A percentile compares a stretch with the other conserved stretches of the same genome.
These are phyloP conservation scores for Solanum virginianum DNA, from an alignment of 257 asterid species.

Conservation along the genomic window DNA sequence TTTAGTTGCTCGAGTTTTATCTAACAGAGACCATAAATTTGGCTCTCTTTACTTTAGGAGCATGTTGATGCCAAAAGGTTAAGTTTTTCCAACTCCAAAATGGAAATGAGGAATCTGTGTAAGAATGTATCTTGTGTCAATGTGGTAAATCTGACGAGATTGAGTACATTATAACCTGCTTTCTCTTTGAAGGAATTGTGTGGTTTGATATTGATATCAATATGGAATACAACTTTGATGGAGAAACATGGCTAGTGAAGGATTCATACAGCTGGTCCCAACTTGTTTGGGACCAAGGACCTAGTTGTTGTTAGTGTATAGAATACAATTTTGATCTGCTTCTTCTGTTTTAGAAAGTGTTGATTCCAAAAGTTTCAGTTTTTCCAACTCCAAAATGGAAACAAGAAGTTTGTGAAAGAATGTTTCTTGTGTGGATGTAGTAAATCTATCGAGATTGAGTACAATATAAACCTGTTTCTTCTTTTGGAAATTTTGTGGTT, in stretches of 20 bases:
- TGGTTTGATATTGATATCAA: background rate
- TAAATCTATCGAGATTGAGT: background rate
- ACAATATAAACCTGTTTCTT: background rate
- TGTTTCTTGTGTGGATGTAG: background rate
- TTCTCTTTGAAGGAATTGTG: background rate
- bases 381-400: background rate
- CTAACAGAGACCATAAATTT: background rate
- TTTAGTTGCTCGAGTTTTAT: background rate
- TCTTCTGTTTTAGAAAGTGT: background rate
- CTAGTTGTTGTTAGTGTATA: background rate
- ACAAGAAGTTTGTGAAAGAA: background rate
- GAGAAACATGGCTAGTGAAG: background rate
- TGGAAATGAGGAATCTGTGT: background rate
- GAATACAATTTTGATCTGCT: background rate
- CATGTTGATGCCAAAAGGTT: background rate
- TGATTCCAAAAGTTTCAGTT: background rate
- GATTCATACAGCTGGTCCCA: background rate
- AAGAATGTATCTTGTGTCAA: background rate
- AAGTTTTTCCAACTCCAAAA: background rate
- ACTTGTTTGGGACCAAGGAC: background rate
- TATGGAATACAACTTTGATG: background rate
- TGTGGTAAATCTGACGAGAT: background rate
- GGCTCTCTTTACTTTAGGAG: background rate
- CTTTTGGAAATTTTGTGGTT: background rate
- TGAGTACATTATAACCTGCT: background rate